phyloP scores from a whole-genome alignment of 208 protist genomes.

The Acanthamoeba culbertsoni region DNA sequence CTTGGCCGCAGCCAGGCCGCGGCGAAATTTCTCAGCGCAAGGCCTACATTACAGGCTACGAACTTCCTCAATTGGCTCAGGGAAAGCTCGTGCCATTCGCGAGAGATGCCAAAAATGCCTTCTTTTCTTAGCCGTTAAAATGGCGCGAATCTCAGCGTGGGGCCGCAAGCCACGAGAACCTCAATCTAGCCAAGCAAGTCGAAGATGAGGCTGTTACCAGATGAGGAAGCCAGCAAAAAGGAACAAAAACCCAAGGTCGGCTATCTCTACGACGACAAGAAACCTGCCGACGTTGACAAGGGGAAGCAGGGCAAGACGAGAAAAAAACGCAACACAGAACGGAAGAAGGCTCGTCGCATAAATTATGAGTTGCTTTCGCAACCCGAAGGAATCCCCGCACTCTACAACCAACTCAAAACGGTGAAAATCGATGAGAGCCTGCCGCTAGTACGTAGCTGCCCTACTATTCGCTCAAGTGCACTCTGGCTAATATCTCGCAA shows the following conservation, averaged over 20 bases:
- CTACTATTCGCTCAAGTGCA: neutral
- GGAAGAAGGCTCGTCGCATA: neutral
- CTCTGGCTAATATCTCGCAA: neutral
- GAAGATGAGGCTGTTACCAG: neutral
- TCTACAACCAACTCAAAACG: neutral
- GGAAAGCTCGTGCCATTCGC: too few species aligned
- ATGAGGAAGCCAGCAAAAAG: neutral
- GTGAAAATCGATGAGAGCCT: neutral
- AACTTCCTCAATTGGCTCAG: neutral
- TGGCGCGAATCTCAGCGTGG: neutral
- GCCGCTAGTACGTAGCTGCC: neutral
- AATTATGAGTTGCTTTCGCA: neutral
- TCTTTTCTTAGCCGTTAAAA: neutral
- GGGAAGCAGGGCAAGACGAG: neutral
- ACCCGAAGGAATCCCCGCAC: neutral
- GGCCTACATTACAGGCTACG: neutral
- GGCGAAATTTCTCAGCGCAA: neutral
- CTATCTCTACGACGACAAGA: neutral
- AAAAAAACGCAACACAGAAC: neutral
- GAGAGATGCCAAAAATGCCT: neutral
- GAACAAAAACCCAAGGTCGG: neutral
- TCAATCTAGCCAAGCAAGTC: neutral
- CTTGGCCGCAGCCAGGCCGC: neutral
- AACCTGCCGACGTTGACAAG: neutral
- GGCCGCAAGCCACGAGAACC: neutral